phyloP scores from a whole-genome alignment of 345 rosid species.

The Adansonia digitata region DNA sequence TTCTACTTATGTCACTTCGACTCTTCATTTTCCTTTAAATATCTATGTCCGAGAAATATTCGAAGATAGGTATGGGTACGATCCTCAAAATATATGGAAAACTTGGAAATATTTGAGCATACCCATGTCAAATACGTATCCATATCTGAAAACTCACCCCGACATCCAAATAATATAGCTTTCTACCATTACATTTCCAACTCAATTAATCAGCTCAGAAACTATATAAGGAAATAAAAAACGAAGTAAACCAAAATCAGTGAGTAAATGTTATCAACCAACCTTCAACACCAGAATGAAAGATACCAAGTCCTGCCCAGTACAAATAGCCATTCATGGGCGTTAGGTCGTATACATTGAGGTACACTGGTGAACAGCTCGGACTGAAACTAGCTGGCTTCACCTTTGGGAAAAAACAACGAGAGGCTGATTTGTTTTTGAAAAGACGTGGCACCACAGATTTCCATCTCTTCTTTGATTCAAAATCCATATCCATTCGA shows the following conservation, averaged over 20 bases:
- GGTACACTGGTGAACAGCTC: slow-evolving; percentile 70
- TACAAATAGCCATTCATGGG: slow-evolving; percentile 80
- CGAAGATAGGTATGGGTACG: no score
- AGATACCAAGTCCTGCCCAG: slow-evolving; percentile 97
- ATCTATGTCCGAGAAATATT: no score
- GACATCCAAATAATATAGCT: not conserved
- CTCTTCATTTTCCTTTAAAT: no score
- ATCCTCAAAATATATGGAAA: no score
- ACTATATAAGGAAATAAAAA: not conserved
- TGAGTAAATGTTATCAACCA: slow-evolving; percentile 19
- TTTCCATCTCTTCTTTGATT: slow-evolving; percentile 63
- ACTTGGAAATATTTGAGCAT: no score
- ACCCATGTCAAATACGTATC: no score
- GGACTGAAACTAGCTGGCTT: slow-evolving; percentile 56
- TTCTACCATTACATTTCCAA: not conserved
- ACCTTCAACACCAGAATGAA: slow-evolving; percentile 99
- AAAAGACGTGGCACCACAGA: slow-evolving; percentile 46
- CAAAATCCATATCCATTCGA: slow-evolving; percentile 52
- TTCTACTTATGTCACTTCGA: not conserved
- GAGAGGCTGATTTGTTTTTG: slow-evolving; percentile 59
- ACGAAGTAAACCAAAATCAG: not conserved
- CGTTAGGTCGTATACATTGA: slow-evolving; percentile 93
- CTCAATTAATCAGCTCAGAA: not conserved
- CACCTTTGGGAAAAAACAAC: slow-evolving; percentile 67
- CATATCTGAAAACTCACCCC: no score